Conservation (phyloP, 192 early-diverging fungal species). For the Chytriomyces sp. region DNA sequence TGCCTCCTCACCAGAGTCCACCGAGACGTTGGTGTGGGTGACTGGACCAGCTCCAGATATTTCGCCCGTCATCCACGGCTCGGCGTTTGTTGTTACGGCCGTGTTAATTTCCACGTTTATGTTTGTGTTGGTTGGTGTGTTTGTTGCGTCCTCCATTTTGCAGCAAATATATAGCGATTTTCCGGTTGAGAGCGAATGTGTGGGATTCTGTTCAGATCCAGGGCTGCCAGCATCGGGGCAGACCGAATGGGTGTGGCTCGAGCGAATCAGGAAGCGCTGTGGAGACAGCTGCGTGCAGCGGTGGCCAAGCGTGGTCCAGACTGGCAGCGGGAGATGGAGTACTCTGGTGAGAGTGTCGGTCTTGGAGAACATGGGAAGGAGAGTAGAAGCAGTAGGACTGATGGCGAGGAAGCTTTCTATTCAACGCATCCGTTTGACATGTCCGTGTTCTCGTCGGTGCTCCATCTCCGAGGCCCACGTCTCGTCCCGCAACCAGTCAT, state of each 20-base stretch:
- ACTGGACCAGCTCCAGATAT: too few species aligned
- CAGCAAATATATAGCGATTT: too few species aligned
- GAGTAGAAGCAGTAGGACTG: neutral
- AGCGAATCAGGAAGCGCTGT: neutral
- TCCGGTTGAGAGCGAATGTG: conserved; percentile 14
- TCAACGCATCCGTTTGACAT: neutral
- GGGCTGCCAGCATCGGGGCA: conserved; percentile 11
- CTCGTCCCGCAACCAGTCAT: conserved; percentile 43
- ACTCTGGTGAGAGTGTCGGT: neutral
- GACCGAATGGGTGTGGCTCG: conserved; percentile 4
- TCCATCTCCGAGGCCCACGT: conserved; percentile 42
- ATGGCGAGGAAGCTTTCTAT: neutral
- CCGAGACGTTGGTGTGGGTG: too few species aligned
- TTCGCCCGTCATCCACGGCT: too few species aligned
- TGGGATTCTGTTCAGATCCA: conserved; percentile 34
- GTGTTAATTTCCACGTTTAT: too few species aligned
- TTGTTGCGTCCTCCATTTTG: too few species aligned
- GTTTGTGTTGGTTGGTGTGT: too few species aligned
- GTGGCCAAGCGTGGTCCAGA: neutral
- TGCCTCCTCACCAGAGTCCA: too few species aligned
- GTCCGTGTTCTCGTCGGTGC: conserved; percentile 25
- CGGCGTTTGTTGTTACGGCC: too few species aligned
- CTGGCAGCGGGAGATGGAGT: neutral
- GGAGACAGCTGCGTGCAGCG: neutral
- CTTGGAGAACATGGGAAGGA: conserved; percentile 7